phyloP scores from a whole-genome alignment of 805 yeast species.

The Zygoascus ofunaensis region DNA sequence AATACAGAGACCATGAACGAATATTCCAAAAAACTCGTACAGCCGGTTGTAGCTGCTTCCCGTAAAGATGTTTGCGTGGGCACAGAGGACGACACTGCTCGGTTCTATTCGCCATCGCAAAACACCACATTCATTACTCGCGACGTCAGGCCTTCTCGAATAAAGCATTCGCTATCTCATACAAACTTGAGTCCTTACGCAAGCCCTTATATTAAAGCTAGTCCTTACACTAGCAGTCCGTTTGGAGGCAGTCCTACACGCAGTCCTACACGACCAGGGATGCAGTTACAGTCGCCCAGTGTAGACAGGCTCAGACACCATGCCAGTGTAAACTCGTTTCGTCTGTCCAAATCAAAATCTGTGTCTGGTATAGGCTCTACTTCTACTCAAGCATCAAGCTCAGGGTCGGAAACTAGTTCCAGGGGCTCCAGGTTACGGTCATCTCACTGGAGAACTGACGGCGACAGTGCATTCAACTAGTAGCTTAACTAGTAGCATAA shows the following conservation, averaged over 20 bases:
- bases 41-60: constrained; percentile 43
- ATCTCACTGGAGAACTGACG: too few species aligned
- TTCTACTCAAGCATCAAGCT: too few species aligned
- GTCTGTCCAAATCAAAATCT: not conserved
- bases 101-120: constrained; percentile 19
- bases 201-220: not conserved
- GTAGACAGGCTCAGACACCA: constrained; percentile 3
- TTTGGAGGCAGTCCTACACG: too few species aligned
- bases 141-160: constrained; percentile 16
- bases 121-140: constrained; percentile 16
- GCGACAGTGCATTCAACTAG: too few species aligned
- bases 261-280: too few species aligned
- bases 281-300: too few species aligned
- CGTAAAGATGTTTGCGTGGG: constrained; percentile 50
- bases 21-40: constrained; percentile 51
- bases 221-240: not conserved
- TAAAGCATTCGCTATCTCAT: not conserved
- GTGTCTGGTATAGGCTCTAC: too few species aligned
- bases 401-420: too few species aligned
- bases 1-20: constrained; percentile 55
- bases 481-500: too few species aligned
- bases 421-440: too few species aligned
- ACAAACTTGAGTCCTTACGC: constrained; percentile 7
- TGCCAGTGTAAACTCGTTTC: constrained; percentile 5
- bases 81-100: constrained; percentile 23